Base-by-base conservation (phyloP, 2,329 filamentous ascomycete genomes). In the Colletotrichum agaves region DNA sequence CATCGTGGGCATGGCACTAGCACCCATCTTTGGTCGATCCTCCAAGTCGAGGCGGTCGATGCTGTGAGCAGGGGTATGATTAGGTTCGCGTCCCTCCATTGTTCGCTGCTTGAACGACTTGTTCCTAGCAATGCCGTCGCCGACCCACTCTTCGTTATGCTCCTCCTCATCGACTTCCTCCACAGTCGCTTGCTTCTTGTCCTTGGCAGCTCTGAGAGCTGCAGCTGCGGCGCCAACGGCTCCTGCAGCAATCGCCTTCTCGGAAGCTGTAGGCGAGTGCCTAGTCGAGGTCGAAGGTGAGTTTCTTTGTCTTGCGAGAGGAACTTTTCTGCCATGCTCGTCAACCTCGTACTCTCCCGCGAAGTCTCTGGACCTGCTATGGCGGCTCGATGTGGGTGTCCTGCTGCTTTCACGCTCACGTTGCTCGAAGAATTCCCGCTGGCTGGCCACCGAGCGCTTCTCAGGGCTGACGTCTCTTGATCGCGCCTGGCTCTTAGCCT, bases 1-100 rank as follows among this genome's bases (percentile, higher is more conserved):
- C 39, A 87, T 80, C 71, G 90, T 85, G 3, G 93, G 93, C 68
- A 94, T 77, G 52, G 90, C 91, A 75, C 85, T 93, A 47, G 91
- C 87, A 44, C 86, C 86, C 83, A 97, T 83, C 72, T 87, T 85
- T 1, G 84, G 82, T 13, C 80, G 76, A 5, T 86, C 83, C 19
- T 87, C 82, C 43, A 83, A 84, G 15, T 84, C 83, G n/a, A 88
- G 79, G 39, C 83, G 82, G 70, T 90, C 87, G 15, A 88, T 78
- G 72, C 87, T 90, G 70, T 88, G 87, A 5, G 85, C 82, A 2
- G 87, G 87, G 33, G 86, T 87, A 67, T 82, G 84, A 66, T 84
- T 82, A 27, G 85, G 86, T 52, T 84, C 81, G 63, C 83, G 84
- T 7, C 84, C 85, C 53, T 87, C 84, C 74, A 86, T 81, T 1